A percentile compares a stretch with the other conserved stretches of the same genome.
phyloP scores from a whole-genome alignment of 495 filamentous ascomycete species.

The Penicillium pulvis region DNA sequence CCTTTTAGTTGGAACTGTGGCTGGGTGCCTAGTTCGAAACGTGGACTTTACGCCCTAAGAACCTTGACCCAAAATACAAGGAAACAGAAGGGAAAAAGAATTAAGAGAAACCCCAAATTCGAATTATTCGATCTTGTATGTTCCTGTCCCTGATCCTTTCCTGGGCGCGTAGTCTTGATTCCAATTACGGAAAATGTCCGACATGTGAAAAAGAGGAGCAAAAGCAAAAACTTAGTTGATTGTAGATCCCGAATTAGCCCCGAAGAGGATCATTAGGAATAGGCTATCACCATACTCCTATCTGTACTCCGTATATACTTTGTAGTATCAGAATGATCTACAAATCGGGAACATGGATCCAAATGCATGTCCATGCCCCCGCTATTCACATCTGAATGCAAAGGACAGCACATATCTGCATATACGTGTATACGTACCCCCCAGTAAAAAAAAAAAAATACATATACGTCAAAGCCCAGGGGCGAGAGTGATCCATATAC shows the following conservation, averaged over 20 bases:
- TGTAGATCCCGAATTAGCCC: not conserved
- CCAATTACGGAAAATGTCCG: not conserved
- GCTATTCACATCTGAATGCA: not conserved
- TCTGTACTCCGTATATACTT: not conserved
- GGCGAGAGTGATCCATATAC: not conserved
- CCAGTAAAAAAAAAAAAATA: not conserved
- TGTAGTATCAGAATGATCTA: not conserved
- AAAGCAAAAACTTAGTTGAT: not conserved
- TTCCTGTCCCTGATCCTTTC: not conserved
- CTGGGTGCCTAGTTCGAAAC: not conserved
- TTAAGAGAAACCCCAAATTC: not conserved
- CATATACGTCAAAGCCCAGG: not conserved
- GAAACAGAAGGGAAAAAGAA: not conserved
- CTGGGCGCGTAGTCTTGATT: not conserved
- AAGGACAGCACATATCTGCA: conserved; percentile 1
- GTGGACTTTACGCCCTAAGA: not conserved
- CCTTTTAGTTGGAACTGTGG: not conserved
- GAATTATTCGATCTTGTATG: not conserved
- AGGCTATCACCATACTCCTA: not conserved
- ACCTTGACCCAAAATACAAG: not conserved
- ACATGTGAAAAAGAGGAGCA: not conserved
- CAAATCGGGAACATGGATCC: not conserved
- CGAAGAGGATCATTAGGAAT: not conserved
- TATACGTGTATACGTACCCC: not conserved
- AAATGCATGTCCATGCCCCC: not conserved